Percentiles rank a stretch among this genome's conserved stretches.
phyloP scores from a whole-genome alignment of 2,329 filamentous ascomycete species.

The Sporothrix inflata region DNA sequence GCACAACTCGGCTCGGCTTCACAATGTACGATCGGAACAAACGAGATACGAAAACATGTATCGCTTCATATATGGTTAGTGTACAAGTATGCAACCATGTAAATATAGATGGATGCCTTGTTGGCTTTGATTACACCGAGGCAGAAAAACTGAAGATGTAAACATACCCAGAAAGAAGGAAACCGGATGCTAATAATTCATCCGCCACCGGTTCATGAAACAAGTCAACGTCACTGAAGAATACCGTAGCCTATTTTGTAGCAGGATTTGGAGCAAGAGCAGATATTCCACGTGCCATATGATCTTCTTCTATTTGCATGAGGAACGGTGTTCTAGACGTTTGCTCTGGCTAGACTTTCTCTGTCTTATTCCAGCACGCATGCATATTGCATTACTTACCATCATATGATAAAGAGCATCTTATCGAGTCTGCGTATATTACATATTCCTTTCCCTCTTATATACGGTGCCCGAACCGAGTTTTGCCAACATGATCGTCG shows the following conservation, averaged over 20 bases:
- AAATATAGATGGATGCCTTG: background rate
- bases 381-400: background rate
- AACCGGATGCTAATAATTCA: constrained; percentile 1
- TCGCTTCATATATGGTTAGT: no score
- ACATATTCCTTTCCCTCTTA: background rate
- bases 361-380: background rate
- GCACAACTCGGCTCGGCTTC: no score
- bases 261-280: background rate
- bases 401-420: background rate
- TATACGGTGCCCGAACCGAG: constrained; percentile 9
- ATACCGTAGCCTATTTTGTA: background rate
- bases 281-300: background rate
- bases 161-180: background rate
- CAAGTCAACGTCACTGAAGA: background rate
- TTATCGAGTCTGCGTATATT: constrained; percentile 1
- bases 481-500: constrained; percentile 19
- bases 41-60: no score
- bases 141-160: background rate
- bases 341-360: background rate
- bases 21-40: no score
- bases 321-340: background rate
- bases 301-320: background rate
- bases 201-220: background rate
- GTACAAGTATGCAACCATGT: background rate
- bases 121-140: background rate